phyloP scores from a whole-genome alignment of 73 alveolate genomes.

The Strombidium stylifer region DNA sequence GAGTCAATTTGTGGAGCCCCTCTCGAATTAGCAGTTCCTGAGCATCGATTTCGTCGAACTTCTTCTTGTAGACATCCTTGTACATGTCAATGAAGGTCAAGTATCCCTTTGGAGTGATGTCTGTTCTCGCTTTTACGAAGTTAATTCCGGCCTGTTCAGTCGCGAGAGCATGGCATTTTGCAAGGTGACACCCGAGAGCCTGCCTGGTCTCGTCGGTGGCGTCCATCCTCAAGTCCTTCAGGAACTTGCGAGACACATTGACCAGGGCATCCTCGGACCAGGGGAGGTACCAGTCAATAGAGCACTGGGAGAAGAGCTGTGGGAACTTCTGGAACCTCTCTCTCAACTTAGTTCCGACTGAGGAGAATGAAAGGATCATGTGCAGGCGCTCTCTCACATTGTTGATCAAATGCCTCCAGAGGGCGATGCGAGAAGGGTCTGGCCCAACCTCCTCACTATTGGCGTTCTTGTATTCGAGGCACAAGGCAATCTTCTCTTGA shows the following conservation, averaged over 20 bases:
- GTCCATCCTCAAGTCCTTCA: conserved; percentile 83
- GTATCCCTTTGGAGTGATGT: conserved; percentile 99
- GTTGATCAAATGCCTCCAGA: conserved; percentile 93
- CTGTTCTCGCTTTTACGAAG: conserved; percentile 98
- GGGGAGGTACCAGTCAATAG: conserved; percentile 99
- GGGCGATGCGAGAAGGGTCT: conserved; percentile 83
- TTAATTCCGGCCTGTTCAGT: conserved; percentile 94
- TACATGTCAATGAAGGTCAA: conserved; percentile 98
- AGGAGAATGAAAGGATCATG: conserved; percentile 98
- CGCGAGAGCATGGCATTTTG: conserved; percentile 96
- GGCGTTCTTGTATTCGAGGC: conserved; percentile 82
- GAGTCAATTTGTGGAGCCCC: conserved; percentile 85
- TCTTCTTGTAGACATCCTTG: conserved; percentile 93
- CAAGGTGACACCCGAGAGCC: conserved; percentile 97
- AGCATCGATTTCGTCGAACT: conserved; percentile 86
- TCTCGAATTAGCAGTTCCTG: conserved; percentile 87
- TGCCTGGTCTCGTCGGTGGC: conserved; percentile 86
- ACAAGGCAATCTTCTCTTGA: conserved; percentile 97
- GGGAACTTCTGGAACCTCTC: conserved; percentile 99
- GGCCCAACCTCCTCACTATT: conserved; percentile 87
- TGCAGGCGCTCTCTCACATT: conserved; percentile 99
- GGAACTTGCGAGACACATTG: conserved; percentile 93
- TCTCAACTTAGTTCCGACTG: conserved; percentile 98
- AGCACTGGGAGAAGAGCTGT: conserved; percentile 97
- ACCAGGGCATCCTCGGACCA: conserved; percentile 99